A percentile compares a stretch with the other conserved stretches of the same genome.
These are phyloP conservation scores for Lactuca sativa DNA, from an alignment of 129 eudicot genomes.

Conservation along the genomic window DNA sequence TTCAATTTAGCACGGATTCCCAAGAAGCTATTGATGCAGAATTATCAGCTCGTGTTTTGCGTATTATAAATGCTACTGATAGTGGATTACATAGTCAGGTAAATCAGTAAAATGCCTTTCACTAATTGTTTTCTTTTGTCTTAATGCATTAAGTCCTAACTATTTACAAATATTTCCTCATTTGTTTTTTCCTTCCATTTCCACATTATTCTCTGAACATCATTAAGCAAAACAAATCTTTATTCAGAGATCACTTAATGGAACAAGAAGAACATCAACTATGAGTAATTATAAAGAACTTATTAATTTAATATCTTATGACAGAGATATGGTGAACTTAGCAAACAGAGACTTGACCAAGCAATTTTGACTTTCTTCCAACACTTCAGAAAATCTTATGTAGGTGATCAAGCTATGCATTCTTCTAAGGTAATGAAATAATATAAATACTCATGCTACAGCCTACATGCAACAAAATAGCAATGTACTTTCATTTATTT, in stretches of 20 bases:
- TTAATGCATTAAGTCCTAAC: not conserved
- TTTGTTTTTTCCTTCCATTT: not conserved
- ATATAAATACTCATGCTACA: too few relatives aligned
- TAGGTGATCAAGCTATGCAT: conserved; percentile 97
- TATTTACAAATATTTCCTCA: not conserved
- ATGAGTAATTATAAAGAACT: not conserved
- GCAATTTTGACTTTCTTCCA: conserved; percentile 88
- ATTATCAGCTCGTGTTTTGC: conserved; percentile 68
- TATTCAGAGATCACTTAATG: too few relatives aligned
- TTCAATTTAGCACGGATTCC: conserved; percentile 40
- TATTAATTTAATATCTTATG: conserved; percentile 4
- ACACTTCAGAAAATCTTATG: conserved; percentile 87
- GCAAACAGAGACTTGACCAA: conserved; percentile 98
- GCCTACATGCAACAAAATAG: not conserved
- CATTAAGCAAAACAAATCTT: too few relatives aligned
- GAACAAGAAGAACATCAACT: not conserved
- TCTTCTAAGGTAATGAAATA: conserved; percentile 77
- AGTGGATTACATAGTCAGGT: conserved; percentile 39
- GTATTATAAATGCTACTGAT: conserved; percentile 78
- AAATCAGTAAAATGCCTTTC: not conserved
- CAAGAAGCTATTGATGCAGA: conserved; percentile 83
- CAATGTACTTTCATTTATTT: too few relatives aligned
- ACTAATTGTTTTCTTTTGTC: not conserved
- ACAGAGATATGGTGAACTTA: conserved; percentile 82
- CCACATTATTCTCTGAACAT: not conserved